phyloP scores from a whole-genome alignment of 2,329 filamentous ascomycete species.

The Cladosporium sp. region DNA sequence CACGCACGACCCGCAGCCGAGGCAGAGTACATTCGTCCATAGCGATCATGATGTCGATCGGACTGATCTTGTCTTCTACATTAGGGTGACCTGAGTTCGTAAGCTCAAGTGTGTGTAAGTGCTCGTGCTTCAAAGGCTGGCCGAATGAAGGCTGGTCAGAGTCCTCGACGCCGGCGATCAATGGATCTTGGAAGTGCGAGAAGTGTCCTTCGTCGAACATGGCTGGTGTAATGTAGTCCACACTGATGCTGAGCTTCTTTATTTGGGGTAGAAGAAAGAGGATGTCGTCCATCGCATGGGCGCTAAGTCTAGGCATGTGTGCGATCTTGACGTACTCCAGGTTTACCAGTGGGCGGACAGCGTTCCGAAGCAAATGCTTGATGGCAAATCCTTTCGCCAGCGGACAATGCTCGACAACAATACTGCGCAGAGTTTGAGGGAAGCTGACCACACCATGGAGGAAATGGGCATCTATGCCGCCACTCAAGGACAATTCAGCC shows the following conservation, averaged over 20 bases:
- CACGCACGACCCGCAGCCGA: slow-evolving; percentile 34
- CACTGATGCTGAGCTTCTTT: slow-evolving; percentile 37
- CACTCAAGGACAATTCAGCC: slow-evolving; percentile 39
- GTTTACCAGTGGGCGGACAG: slow-evolving; percentile 22
- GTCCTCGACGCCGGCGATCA: slow-evolving; percentile 4
- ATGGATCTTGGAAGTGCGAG: slow-evolving; percentile 13
- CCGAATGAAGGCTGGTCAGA: background rate
- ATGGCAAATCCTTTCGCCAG: slow-evolving; percentile 35
- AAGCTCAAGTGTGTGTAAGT: slow-evolving; percentile 37
- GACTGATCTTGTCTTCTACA: slow-evolving; percentile 35
- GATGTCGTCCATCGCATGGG: slow-evolving; percentile 38
- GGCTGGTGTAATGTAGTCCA: slow-evolving; percentile 44
- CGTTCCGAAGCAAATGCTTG: slow-evolving; percentile 33
- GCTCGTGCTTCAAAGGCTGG: slow-evolving; percentile 20
- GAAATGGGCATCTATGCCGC: slow-evolving; percentile 42
- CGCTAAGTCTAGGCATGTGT: slow-evolving; percentile 37
- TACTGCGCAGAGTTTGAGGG: slow-evolving; percentile 31
- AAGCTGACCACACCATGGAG: slow-evolving; percentile 33
- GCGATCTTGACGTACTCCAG: slow-evolving; percentile 37
- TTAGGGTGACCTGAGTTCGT: slow-evolving; percentile 36
- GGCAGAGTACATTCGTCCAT: slow-evolving; percentile 40
- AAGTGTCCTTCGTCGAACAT: slow-evolving; percentile 33
- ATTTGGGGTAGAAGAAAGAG: slow-evolving; percentile 39
- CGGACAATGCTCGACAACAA: slow-evolving; percentile 43
- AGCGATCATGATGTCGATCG: slow-evolving; percentile 39